Evolutionary conservation across 805 yeast genomes (phyloP), one percentile per base, ranked within the genome.

Genomic region (Myxozyma lipomycoides): DNA sequence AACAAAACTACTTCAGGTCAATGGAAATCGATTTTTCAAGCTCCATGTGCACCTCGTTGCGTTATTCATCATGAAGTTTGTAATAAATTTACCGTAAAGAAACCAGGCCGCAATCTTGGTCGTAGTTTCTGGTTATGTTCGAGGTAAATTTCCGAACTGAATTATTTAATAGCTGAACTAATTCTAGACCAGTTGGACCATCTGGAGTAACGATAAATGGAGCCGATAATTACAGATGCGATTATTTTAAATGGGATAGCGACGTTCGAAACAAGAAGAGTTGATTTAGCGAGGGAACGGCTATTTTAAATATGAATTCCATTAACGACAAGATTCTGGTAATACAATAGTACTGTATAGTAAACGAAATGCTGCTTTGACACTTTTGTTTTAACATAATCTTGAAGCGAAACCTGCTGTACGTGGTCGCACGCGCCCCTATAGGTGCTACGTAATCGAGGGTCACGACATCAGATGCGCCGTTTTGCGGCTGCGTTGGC

Each of bases 101-200:
- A 68, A 43, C 57, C 61, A 5, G 72, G 73, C 1, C 58, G 63
- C 10, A 69, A 70, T 43, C 60, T 62, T 42, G 73, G 73, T 26
- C 62, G 72, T 10, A 59, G 60, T 9, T 71, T 71, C 48, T 71
- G 75, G 75, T 56, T 63, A 6, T 71, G 75, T 46, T 45, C 61
- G 2, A 56, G 68, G 60, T 55, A 43, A 12, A 44, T 25, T 17
- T 6, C 18, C 7, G 23, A 19, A 18, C 9, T 34, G 21, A 46
- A 6, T 32, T n/a, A 45, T 18, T n/a, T 48, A 17, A 22, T 21
- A n/a, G 61, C 4, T 46, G 10, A 15, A 59, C 55, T 47, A 45
- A 37, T 49, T 45, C 24, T 23, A 41, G 62, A 40, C 62, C 61
- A 2, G 46, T 49, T 23, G 59, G 60, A 5, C 55, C 51, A 17